Conservation (phyloP, 179 eudicot species). For the Amaranthus tricolor region DNA sequence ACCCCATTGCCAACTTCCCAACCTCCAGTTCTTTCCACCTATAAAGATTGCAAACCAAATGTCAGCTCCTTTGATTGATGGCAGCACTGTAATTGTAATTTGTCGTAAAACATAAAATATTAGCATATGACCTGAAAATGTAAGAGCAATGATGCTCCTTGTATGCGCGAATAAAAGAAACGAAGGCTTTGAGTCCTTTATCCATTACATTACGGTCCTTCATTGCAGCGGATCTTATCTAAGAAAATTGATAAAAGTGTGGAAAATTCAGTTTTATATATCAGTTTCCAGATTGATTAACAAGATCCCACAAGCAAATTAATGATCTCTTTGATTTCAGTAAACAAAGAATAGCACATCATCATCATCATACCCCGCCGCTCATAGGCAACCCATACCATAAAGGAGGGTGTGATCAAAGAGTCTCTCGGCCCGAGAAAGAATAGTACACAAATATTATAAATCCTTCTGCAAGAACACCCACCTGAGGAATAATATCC, state of each 20-base stretch:
- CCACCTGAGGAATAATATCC: slow-evolving; percentile 69
- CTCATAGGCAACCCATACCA: too few relatives aligned
- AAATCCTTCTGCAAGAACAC: slow-evolving; percentile 15
- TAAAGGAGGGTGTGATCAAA: not conserved
- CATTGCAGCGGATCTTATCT: slow-evolving; percentile 67
- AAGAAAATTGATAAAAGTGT: slow-evolving; percentile 24
- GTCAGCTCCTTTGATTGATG: not conserved
- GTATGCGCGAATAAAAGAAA: slow-evolving; percentile 83
- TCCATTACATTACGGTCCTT: slow-evolving; percentile 93
- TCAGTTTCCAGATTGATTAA: slow-evolving; percentile 9
- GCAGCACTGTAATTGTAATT: not conserved
- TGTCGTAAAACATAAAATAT: not conserved
- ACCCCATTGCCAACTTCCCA: slow-evolving; percentile 92
- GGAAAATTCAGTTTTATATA: not conserved
- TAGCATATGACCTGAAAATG: slow-evolving; percentile 60
- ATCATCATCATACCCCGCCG: not conserved
- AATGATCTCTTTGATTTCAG: not conserved
- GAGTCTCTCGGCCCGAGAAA: not conserved
- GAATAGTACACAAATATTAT: not conserved
- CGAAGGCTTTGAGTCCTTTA: slow-evolving; percentile 80
- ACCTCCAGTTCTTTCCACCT: slow-evolving; percentile 90
- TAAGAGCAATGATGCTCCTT: slow-evolving; percentile 85
- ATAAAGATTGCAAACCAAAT: slow-evolving; percentile 8
- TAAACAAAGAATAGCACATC: not conserved
- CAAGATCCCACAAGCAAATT: slow-evolving; percentile 6